Evolutionary conservation across 495 filamentous ascomycete species (phyloP).

Genomic region (Neurospora sublineolata): DNA sequence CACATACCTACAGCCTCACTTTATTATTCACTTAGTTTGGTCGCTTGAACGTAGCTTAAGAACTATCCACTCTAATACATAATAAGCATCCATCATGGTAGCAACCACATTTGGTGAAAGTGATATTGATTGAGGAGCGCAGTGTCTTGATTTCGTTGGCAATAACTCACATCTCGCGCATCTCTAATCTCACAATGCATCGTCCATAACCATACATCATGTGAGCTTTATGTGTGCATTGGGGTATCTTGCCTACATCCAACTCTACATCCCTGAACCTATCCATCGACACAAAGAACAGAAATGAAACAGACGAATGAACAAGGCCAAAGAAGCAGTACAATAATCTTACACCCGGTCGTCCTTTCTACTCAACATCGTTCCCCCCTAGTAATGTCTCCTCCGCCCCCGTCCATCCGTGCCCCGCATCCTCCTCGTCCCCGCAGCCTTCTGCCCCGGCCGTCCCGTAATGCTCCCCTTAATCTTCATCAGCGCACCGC

Average conservation of each 20-base stretch:
- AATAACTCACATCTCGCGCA: no score
- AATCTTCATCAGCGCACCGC: slow-evolving; percentile 54
- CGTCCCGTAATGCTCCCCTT: slow-evolving; percentile 50
- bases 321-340: background rate
- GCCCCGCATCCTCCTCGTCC: slow-evolving; percentile 58
- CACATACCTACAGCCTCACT: background rate
- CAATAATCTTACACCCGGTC: background rate
- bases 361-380: background rate
- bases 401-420: slow-evolving; percentile 49
- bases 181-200: no score
- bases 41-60: background rate
- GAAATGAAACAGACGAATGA: background rate
- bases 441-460: slow-evolving; percentile 59
- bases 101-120: background rate
- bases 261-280: background rate
- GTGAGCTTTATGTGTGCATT: background rate
- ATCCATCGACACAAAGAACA: background rate
- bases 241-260: background rate
- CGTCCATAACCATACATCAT: no score
- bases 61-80: background rate
- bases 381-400: background rate
- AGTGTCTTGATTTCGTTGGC: background rate
- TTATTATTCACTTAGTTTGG: background rate
- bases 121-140: background rate
- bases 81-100: background rate